Conservation (phyloP, 805 yeast species). For the Huiozyma naganishii region DNA sequence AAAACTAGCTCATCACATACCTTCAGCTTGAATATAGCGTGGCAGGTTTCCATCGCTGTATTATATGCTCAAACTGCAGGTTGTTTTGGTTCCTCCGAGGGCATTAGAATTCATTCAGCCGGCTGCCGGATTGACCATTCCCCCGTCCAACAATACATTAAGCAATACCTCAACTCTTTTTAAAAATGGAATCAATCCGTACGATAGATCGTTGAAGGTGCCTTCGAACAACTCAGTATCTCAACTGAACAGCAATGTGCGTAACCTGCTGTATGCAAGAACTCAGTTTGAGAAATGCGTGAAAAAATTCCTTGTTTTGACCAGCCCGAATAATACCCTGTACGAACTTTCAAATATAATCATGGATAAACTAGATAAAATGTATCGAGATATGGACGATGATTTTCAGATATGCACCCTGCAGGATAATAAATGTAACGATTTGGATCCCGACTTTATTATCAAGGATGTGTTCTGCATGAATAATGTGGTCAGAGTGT, state of each 20-base stretch:
- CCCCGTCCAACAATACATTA: background rate
- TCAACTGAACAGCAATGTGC: background rate
- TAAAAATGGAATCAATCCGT: background rate
- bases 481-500: slow-evolving; percentile 35
- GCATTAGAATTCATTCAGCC: slow-evolving; percentile 1
- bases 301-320: slow-evolving; percentile 53
- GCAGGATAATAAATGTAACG: slow-evolving; percentile 59
- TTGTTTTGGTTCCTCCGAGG: slow-evolving; percentile 7
- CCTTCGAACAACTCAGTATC: too few species aligned
- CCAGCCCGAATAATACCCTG: slow-evolving; percentile 36
- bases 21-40: too few species aligned
- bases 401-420: slow-evolving; percentile 43
- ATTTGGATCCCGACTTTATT: slow-evolving; percentile 64
- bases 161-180: background rate
- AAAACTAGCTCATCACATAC: too few species aligned
- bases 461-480: slow-evolving; percentile 52
- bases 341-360: slow-evolving; percentile 43
- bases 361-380: slow-evolving; percentile 39
- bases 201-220: background rate
- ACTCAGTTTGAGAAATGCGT: background rate
- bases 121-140: background rate
- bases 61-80: slow-evolving; percentile 8
- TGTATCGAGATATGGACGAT: slow-evolving; percentile 50
- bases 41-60: too few species aligned
- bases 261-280: background rate